These are phyloP conservation scores for Candida nanaspora DNA, from an alignment of 805 yeast genomes.

Conservation along the genomic window DNA sequence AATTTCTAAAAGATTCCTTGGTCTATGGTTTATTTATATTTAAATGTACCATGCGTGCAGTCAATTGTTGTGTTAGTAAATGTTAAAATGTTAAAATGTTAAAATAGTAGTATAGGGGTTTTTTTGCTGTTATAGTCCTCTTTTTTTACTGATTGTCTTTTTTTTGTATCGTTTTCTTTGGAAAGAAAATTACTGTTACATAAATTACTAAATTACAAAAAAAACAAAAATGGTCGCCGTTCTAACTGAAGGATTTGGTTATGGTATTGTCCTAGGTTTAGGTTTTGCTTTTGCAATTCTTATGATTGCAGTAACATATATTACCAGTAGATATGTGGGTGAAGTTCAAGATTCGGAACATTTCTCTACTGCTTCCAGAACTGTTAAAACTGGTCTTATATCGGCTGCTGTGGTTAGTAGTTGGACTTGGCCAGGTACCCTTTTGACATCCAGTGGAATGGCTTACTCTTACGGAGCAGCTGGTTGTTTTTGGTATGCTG, in stretches of 20 bases:
- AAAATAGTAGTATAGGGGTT: too few relatives aligned
- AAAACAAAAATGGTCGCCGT: conserved; percentile 1
- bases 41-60: too few relatives aligned
- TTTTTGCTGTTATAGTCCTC: too few relatives aligned
- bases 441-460: conserved; percentile 31
- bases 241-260: conserved; percentile 1
- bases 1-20: too few relatives aligned
- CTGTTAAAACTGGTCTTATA: conserved; percentile 34
- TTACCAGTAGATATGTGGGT: conserved; percentile 28
- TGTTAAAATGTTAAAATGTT: too few relatives aligned
- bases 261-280: conserved; percentile 1
- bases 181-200: too few relatives aligned
- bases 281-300: conserved; percentile 30
- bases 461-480: conserved; percentile 35
- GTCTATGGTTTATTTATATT: too few relatives aligned
- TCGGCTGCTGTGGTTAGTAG: conserved; percentile 37
- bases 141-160: too few relatives aligned
- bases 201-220: too few relatives aligned
- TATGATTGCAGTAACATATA: conserved; percentile 31
- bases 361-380: conserved; percentile 32
- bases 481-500: conserved; percentile 31
- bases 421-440: conserved; percentile 43
- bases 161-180: too few relatives aligned
- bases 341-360: conserved; percentile 37
- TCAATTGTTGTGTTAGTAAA: too few relatives aligned